phyloP scores from a whole-genome alignment of 306 rosid species.

The Cucurbita argyrosperma region DNA sequence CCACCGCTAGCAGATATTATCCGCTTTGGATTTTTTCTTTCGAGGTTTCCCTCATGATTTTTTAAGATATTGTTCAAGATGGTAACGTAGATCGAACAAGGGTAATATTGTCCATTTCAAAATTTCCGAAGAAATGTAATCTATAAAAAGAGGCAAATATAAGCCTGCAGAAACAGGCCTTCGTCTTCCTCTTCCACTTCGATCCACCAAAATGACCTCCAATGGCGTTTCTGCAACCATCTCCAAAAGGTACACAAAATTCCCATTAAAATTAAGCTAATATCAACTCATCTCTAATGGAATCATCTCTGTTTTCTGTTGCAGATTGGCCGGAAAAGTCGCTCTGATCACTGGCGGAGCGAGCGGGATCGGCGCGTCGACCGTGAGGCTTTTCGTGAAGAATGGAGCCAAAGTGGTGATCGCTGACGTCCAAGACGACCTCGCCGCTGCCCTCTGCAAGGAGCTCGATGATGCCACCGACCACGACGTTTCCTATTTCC shows the following conservation, averaged over 20 bases:
- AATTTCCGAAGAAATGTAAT: too few relatives aligned
- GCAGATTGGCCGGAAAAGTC: conserved; percentile 52
- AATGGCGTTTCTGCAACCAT: background rate
- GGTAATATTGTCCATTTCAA: too few relatives aligned
- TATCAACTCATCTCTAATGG: too few relatives aligned
- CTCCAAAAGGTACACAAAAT: background rate
- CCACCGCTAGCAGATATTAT: too few relatives aligned
- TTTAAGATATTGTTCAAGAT: too few relatives aligned
- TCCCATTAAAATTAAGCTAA: background rate
- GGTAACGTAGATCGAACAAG: too few relatives aligned
- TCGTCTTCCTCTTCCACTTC: background rate
- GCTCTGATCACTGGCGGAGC: conserved; percentile 46
- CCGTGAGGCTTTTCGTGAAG: conserved; percentile 25
- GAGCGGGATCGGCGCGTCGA: conserved; percentile 37
- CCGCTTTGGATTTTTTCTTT: too few relatives aligned
- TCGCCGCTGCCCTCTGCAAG: conserved; percentile 16
- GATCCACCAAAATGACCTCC: background rate
- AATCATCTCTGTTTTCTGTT: background rate
- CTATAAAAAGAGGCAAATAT: background rate
- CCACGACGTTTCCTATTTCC: conserved; percentile 14
- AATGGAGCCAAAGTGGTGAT: conserved; percentile 38
- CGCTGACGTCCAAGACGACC: conserved; percentile 28
- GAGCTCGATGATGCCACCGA: background rate
- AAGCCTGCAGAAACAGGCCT: background rate
- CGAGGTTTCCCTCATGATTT: too few relatives aligned